Evolutionary conservation across 2,329 filamentous ascomycete genomes (phyloP).

Genomic region (Tolypocladium inflatum): DNA sequence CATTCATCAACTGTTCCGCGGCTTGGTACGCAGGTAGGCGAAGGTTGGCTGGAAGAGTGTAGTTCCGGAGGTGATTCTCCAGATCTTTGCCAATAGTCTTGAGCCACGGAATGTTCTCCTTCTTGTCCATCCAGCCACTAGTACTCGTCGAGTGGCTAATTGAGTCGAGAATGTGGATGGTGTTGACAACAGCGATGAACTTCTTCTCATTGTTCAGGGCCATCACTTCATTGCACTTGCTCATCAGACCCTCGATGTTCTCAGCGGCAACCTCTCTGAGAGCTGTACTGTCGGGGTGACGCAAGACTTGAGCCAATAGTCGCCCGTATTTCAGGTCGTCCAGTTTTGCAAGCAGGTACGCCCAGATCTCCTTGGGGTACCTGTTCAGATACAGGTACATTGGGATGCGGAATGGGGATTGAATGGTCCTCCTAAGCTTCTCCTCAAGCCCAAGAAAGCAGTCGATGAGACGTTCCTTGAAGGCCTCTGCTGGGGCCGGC

Average conservation of each 20-base stretch:
- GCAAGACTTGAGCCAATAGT: conserved; percentile 80
- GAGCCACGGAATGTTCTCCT: conserved; percentile 50
- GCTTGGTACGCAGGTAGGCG: conserved; percentile 83
- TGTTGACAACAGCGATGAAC: conserved; percentile 68
- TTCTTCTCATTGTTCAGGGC: conserved; percentile 60
- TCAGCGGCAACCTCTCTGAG: conserved; percentile 66
- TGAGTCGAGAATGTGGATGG: conserved; percentile 75
- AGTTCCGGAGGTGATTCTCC: conserved; percentile 61
- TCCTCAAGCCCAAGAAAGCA: conserved; percentile 84
- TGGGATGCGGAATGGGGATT: conserved; percentile 84
- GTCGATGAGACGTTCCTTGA: conserved; percentile 83
- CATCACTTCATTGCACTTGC: conserved; percentile 53
- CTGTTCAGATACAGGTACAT: conserved; percentile 90
- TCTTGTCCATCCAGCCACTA: conserved; percentile 62
- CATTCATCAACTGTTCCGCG: conserved; percentile 75
- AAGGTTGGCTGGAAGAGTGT: conserved; percentile 60
- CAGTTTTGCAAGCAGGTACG: conserved; percentile 67
- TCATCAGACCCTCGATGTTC: conserved; percentile 64
- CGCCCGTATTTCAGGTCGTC: conserved; percentile 82
- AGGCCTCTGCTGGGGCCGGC: conserved; percentile 78
- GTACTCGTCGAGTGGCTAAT: conserved; percentile 58
- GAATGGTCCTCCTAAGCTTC: conserved; percentile 73
- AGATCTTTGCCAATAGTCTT: conserved; percentile 66
- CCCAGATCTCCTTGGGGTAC: conserved; percentile 82
- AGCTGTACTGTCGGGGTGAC: conserved; percentile 62